Percentiles rank a stretch among this genome's conserved stretches.
Conservation (phyloP, 306 rosid genomes). For the Urtica urens region DNA sequence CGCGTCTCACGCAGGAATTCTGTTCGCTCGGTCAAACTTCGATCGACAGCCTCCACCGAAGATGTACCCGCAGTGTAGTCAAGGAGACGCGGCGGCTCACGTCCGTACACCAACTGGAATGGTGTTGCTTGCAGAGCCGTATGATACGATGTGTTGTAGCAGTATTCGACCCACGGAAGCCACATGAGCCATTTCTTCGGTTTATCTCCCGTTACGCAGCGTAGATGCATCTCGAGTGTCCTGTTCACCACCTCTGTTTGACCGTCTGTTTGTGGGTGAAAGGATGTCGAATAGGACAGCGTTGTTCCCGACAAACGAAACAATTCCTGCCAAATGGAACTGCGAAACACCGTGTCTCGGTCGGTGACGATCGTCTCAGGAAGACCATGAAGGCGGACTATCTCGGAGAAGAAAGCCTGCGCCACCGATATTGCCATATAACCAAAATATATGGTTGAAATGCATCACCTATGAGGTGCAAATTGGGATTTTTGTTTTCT, state of each 20-base stretch:
- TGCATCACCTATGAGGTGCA: too few species aligned
- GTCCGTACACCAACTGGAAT: too few species aligned
- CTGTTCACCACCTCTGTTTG: not conserved
- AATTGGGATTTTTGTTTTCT: too few species aligned
- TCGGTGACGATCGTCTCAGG: not conserved
- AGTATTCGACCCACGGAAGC: not conserved
- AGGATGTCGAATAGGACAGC: not conserved
- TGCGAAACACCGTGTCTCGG: not conserved
- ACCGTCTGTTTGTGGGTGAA: not conserved
- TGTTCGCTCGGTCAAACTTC: too few species aligned
- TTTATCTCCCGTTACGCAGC: not conserved
- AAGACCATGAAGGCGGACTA: too few species aligned
- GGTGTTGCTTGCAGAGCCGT: not conserved
- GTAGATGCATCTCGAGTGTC: not conserved
- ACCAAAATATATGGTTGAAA: too few species aligned
- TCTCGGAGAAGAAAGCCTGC: not conserved
- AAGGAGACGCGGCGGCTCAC: too few species aligned
- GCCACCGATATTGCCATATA: not conserved
- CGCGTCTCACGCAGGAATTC: too few species aligned
- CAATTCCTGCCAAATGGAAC: not conserved
- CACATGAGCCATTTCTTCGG: not conserved
- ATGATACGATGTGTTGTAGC: too few species aligned
- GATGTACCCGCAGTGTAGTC: not conserved
- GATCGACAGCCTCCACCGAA: not conserved
- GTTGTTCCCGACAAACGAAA: not conserved